Conservation (phyloP, 768 basidiomycete genomes). For the Kwoniella bestiolae region DNA sequence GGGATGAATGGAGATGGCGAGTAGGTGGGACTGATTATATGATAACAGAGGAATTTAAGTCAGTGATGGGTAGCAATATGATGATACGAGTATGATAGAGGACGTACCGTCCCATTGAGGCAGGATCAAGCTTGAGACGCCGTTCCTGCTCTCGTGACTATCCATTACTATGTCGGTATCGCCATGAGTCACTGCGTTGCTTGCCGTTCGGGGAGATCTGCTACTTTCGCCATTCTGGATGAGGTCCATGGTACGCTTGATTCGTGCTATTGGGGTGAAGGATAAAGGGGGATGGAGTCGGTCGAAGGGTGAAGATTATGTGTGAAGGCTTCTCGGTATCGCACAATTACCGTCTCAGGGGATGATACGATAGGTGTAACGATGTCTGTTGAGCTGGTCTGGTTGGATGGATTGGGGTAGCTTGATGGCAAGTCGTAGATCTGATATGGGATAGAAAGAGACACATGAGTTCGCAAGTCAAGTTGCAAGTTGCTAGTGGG, state of each 20-base stretch:
- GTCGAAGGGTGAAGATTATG: neutral
- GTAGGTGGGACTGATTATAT: conserved; percentile 31
- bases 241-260: conserved; percentile 33
- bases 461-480: too few relatives aligned
- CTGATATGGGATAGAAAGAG: too few relatives aligned
- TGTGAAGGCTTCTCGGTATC: too few relatives aligned
- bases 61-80: neutral
- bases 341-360: too few relatives aligned
- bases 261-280: neutral
- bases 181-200: neutral
- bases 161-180: conserved; percentile 10
- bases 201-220: conserved; percentile 19
- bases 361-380: too few relatives aligned
- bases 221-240: conserved; percentile 43
- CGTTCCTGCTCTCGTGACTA: neutral
- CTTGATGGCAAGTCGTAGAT: too few relatives aligned
- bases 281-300: neutral
- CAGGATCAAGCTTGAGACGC: conserved; percentile 29
- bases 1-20: conserved; percentile 39
- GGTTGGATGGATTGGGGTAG: too few relatives aligned
- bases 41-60: too few relatives aligned
- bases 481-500: too few relatives aligned
- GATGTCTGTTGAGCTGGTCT: too few relatives aligned
- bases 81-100: neutral
- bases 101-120: conserved; percentile 47